Evolutionary conservation across 495 filamentous ascomycete species (phyloP), one percentile per base, ranked within the genome.

Genomic region (Aspergillus heteromorphus): DNA sequence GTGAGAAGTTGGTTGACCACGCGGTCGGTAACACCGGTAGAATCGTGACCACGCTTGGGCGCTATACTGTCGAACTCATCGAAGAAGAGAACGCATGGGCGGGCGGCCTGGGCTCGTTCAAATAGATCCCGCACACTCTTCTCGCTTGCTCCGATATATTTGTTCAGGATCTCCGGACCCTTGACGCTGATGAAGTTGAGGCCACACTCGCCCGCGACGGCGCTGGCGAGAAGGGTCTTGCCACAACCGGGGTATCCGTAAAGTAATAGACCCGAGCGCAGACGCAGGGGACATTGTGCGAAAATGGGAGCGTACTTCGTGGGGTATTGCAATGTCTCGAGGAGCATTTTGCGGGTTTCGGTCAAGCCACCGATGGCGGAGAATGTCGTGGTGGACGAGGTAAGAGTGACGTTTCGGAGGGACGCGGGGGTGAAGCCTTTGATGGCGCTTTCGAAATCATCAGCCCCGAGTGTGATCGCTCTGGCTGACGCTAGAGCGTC

Each of bases 291-390:
- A 62, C 92, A 98, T 54, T 92, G 87, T 2, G 92, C 89, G 62
- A 98, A 98, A 60, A 98, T 97, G 2, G 93, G 93, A 0, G 95
- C 95, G 69, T 98, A 98, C 54, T 91, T 96, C 11, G 93, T 98
- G 0, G 93, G 93, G 64, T 97, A 98, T 70, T 97, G 89, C 4
- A 98, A 77, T 0, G 93, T 98, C 72, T 98, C 95, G 9, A 98
- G 75, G 19, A 98, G 79, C 49, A 85, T 91, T 55, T 89, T 82
- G 4, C 93, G 87, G 2, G 93, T 97, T 56, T 87, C 82, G 16
- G 83, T 82, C 10, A 98, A 76, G 11, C 93, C 93, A 45, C 93
- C 93, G 54, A 98, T 97, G 2, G 90, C 89, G 49, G 83, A 81
- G 64, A 96, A 98, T 9, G 87, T 90, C 0, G 87, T 93, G 1